Base-by-base conservation (phyloP, 1,139 yeast species). In the Zygosaccharomyces sapae region DNA sequence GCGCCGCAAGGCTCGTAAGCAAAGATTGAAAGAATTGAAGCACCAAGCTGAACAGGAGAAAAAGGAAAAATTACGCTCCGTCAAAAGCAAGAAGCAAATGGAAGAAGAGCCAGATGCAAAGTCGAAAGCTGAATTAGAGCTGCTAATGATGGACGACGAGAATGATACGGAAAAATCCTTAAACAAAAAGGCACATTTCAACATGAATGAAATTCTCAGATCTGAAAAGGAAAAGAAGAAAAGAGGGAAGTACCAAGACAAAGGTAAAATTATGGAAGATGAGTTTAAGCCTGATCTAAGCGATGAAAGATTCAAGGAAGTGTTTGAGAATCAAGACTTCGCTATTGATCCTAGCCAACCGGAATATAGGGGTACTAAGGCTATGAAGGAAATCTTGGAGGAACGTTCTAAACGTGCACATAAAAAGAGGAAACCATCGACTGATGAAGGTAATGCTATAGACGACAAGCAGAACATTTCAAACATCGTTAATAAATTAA, bases 271-370 rank as follows among this genome's bases (percentile, higher is more conserved):
- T 45, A 70, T 73, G 25, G 76, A 77, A 43, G 87, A 86, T 55
- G 80, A 82, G 51, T 83, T 88, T 61, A 74, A 77, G 51, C 77
- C 84, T 10, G 84, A 83, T 55, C 74, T 83, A 64, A 71, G 73
- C 46, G 99, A 94, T 73, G 83, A 86, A 24, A 85, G 99, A 70
- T 94, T 94, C 73, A 75, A 77, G 38, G 96, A 88, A 58, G 76
- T 92, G 55, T 90, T 86, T 62, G 95, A 89, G 58, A 81, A 81
- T 55, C 96, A 87, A 55, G 95, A 86, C 49, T 94, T 81, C 69
- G 96, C 97, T 7, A 88, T 92, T 59, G 95, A 86, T 66, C 92
- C 96, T 18, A 83, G 95, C 13, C 81, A 77, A 58, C 85, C 95
- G 16, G 96, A 87, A 63, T 92, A 80, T 73, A 89, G 86, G 71